These are phyloP conservation scores for Neopestalotiopsis clavispora DNA, from an alignment of 2,329 filamentous ascomycete genomes.

Conservation along the genomic window DNA sequence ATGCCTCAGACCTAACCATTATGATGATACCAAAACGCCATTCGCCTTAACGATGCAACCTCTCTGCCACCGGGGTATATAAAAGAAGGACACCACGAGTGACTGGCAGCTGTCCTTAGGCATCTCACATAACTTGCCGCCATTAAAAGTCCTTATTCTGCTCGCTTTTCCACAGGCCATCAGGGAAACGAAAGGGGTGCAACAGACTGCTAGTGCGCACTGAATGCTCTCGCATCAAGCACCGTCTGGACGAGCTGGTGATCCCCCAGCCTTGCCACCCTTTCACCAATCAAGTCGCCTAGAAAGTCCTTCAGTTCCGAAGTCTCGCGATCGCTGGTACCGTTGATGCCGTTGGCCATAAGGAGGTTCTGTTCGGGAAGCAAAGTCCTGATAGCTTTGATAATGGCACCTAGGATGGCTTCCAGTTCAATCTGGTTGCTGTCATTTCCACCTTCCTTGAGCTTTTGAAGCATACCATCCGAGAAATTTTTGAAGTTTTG, in stretches of 20 bases:
- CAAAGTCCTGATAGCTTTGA: slow-evolving; percentile 57
- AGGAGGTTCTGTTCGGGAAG: slow-evolving; percentile 35
- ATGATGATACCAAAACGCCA: slow-evolving; percentile 3
- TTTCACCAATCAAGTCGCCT: slow-evolving; percentile 57
- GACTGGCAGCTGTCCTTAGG: not conserved
- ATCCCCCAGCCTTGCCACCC: slow-evolving; percentile 51
- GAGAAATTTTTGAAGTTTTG: slow-evolving; percentile 62
- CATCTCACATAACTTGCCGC: not conserved
- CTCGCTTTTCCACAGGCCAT: not conserved
- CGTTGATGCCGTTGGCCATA: slow-evolving; percentile 46
- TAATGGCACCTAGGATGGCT: slow-evolving; percentile 59
- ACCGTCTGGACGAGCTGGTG: slow-evolving; percentile 54
- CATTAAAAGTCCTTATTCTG: not conserved
- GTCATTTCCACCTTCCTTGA: slow-evolving; percentile 54
- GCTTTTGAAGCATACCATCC: slow-evolving; percentile 55
- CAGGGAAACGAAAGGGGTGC: too few relatives aligned
- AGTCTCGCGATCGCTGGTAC: slow-evolving; percentile 44
- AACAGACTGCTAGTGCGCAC: slow-evolving; percentile 24
- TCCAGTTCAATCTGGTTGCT: slow-evolving; percentile 53
- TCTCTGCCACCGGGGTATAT: slow-evolving; percentile 7
- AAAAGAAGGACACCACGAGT: not conserved
- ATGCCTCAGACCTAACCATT: not conserved
- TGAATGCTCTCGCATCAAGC: slow-evolving; percentile 59
- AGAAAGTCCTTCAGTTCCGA: slow-evolving; percentile 58
- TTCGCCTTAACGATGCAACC: slow-evolving; percentile 10